Percentiles rank a stretch among this genome's conserved stretches.
Conservation (phyloP, 2,329 filamentous ascomycete genomes). For the Aureobasidium sp. region DNA sequence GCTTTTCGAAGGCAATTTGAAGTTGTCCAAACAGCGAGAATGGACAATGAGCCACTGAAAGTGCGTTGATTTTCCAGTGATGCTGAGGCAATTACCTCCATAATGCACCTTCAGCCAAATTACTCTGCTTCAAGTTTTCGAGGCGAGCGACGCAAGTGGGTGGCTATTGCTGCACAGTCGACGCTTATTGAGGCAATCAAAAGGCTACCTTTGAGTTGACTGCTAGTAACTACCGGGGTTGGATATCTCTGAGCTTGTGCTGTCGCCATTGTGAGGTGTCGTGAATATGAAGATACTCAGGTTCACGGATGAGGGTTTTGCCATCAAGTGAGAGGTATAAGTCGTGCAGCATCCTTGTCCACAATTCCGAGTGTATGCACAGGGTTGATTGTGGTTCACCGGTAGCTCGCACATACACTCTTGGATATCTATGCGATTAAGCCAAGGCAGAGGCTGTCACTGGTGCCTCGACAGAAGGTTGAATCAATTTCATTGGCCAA, state of each 20-base stretch:
- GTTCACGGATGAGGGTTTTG: not conserved
- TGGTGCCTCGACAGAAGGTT: too few relatives aligned
- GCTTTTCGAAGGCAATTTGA: conserved; percentile 10
- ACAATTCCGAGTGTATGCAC: too few relatives aligned
- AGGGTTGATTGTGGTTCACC: too few relatives aligned
- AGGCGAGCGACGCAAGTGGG: conserved; percentile 14
- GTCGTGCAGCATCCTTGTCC: too few relatives aligned
- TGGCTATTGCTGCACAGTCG: conserved; percentile 8
- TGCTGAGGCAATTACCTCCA: conserved; percentile 54
- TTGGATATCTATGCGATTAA: too few relatives aligned
- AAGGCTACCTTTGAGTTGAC: conserved; percentile 14
- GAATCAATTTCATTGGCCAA: too few relatives aligned
- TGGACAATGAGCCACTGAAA: conserved; percentile 40
- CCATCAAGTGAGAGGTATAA: too few relatives aligned
- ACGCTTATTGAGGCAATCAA: conserved; percentile 8
- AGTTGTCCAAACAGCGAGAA: conserved; percentile 32
- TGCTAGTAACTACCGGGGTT: conserved; percentile 6
- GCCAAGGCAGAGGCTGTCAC: too few relatives aligned
- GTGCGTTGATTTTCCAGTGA: conserved; percentile 53
- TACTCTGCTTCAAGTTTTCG: conserved; percentile 3
- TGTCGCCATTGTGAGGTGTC: not conserved
- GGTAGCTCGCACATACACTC: too few relatives aligned
- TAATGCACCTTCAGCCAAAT: conserved; percentile 19
- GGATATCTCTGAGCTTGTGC: not conserved
- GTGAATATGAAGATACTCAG: too few relatives aligned